Evolutionary conservation across 345 rosid species (phyloP), one percentile per base, ranked within the genome.

Genomic region (Pistacia atlantica): DNA sequence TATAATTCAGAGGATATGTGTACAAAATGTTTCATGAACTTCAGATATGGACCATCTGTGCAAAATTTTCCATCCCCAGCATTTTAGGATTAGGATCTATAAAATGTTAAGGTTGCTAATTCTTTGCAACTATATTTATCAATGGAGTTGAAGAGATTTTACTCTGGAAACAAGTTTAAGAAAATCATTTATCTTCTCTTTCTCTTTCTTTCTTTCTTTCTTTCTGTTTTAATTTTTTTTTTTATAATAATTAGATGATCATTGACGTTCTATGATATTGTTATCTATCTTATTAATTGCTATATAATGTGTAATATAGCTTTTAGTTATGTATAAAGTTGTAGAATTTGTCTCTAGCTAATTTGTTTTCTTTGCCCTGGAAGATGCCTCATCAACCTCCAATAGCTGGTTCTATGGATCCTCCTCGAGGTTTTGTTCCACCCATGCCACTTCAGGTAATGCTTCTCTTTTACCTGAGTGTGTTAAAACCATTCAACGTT

Each of bases 361-460:
- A 77, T 67, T 67, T 78, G 60, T 72, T 70, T 51, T 49, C 18
- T 64, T 48, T 33, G 67, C 69, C 18, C 59, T 73, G 68, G 59
- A 73, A 72, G 84, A 89, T 16, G 91, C 96, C 93, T 71, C 86
- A 73, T 75, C 92, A 79, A 65, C 92, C 89, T 78, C 94, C 90
- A 65, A 72, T 80, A 20, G 85, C 75, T 54, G 84, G 86, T 79
- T 85, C 92, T 55, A 81, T 86, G 79, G 97, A 92, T 86, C 84
- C 84, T 78, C 81, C 90, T 76, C 90, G 85, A 70, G 88, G 86
- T 85, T 89, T 87, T 80, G 80, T 83, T 77, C 93, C 90, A 3
- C 84, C 93, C n/a, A 79, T 91, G 82, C 81, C 90, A 61, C 82
- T 81, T 81, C 97, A 89, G 82, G 99, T 95, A 91, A 82, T 80